These are phyloP conservation scores for Gossypium stocksii DNA, from an alignment of 345 rosid genomes.

Conservation along the genomic window DNA sequence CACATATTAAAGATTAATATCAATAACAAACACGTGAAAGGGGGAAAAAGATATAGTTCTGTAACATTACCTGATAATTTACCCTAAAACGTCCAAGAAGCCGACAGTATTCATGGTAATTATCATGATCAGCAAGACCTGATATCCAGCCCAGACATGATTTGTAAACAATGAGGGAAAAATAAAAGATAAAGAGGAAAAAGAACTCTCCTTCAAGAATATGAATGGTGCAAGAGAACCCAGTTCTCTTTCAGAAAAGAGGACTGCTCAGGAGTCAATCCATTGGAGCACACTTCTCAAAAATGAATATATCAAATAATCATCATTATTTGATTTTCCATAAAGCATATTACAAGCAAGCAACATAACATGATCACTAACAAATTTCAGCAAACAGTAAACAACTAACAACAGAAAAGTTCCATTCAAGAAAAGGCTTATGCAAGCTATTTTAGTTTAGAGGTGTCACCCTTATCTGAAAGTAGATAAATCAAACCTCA, in stretches of 20 bases:
- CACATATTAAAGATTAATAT: background rate
- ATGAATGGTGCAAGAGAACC: background rate
- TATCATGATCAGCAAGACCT: conserved; percentile 99
- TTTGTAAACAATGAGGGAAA: conserved; percentile 3
- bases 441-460: conserved; percentile 4
- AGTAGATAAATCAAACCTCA: background rate
- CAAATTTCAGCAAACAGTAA: background rate
- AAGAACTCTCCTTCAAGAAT: background rate
- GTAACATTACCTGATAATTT: conserved; percentile 75
- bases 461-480: background rate
- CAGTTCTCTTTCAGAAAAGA: background rate
- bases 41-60: background rate
- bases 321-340: background rate
- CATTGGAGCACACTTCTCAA: background rate
- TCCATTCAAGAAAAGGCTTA: conserved; percentile 3
- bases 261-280: background rate
- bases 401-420: background rate
- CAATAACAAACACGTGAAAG: background rate
- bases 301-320: background rate
- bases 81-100: conserved; percentile 96
- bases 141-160: conserved; percentile 22
- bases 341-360: background rate
- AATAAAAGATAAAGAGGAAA: background rate
- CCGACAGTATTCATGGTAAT: conserved; percentile 97
- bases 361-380: conserved; percentile 2